Conservation (phyloP, 2,329 filamentous ascomycete genomes). For the Acarospora socialis region DNA sequence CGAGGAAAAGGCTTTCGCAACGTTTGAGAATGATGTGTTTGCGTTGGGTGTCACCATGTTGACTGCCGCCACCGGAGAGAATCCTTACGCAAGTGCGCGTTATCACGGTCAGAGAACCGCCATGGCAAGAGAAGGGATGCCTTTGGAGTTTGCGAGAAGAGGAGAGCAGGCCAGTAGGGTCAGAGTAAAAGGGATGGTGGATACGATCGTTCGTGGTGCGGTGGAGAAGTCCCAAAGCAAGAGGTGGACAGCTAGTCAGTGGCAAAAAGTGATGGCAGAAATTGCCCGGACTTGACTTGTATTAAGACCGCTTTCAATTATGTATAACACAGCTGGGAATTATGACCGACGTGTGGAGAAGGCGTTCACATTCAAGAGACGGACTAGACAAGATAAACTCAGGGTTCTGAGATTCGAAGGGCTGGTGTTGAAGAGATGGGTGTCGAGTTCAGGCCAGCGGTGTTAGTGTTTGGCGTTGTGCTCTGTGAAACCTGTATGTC, state of each 20-base stretch:
- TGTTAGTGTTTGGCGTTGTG: too few relatives aligned
- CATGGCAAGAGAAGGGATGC: constrained; percentile 13
- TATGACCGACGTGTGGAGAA: too few relatives aligned
- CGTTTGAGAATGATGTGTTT: constrained; percentile 11
- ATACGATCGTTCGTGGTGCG: constrained; percentile 7
- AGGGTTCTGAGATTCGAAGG: too few relatives aligned
- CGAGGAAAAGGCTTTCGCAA: constrained; percentile 6
- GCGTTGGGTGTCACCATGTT: constrained; percentile 12
- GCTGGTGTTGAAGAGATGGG: too few relatives aligned
- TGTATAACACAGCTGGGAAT: too few relatives aligned
- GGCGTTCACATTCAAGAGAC: too few relatives aligned
- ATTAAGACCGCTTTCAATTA: too few relatives aligned
- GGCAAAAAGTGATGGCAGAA: constrained; percentile 7
- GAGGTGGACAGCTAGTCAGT: constrained; percentile 6
- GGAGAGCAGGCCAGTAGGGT: constrained; percentile 8
- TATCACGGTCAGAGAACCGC: constrained; percentile 9
- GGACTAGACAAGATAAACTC: too few relatives aligned
- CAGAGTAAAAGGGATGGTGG: constrained; percentile 11
- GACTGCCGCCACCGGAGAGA: constrained; percentile 11
- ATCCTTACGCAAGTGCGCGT: constrained; percentile 11
- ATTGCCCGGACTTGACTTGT: too few relatives aligned
- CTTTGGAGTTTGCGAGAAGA: constrained; percentile 11
- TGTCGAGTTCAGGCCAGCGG: too few relatives aligned
- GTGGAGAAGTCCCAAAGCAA: constrained; percentile 4
- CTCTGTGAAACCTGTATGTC: too few relatives aligned